Evolutionary conservation across 352 stramenopile genomes (phyloP).

Genomic region (Plasmopara viticola): DNA sequence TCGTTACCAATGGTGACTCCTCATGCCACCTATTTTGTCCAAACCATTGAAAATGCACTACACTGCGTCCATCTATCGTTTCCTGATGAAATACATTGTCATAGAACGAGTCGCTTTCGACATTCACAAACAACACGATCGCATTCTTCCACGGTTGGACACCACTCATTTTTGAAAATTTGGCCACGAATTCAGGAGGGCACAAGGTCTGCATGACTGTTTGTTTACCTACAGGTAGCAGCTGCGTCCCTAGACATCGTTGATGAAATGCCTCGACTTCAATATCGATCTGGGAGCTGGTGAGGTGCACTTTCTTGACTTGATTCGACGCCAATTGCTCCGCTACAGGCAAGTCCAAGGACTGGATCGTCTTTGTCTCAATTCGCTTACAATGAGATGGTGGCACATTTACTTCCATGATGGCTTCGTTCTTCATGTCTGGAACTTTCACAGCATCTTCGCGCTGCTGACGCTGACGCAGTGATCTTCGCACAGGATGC

Average conservation of each 20-base stretch:
- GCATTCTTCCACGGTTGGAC: constrained; percentile 52
- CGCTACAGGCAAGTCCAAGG: constrained; percentile 11
- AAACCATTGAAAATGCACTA: constrained; percentile 59
- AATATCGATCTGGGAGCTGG: constrained; percentile 30
- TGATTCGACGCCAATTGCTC: not conserved
- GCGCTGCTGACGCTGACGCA: constrained; percentile 9
- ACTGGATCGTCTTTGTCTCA: not conserved
- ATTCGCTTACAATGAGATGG: constrained; percentile 2
- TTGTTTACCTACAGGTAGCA: constrained; percentile 44
- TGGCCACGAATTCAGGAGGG: constrained; percentile 15
- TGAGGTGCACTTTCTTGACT: constrained; percentile 7
- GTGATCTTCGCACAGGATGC: constrained; percentile 22
- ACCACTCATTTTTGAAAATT: constrained; percentile 43
- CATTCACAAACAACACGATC: constrained; percentile 51
- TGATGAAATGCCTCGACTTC: constrained; percentile 38
- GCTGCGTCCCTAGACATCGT: constrained; percentile 41
- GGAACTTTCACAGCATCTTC: not conserved
- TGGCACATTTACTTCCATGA: not conserved
- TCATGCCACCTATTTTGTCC: constrained; percentile 28
- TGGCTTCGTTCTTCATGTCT: constrained; percentile 1
- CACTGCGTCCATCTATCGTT: constrained; percentile 1
- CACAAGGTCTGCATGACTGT: constrained; percentile 48
- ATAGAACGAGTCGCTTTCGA: constrained; percentile 27
- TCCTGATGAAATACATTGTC: constrained; percentile 44
- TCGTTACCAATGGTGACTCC: constrained; percentile 24